A percentile compares a stretch with the other conserved stretches of the same genome.
Evolutionary conservation across 2,329 filamentous ascomycete genomes (phyloP).

Genomic region (Botrytis cinerea): DNA sequence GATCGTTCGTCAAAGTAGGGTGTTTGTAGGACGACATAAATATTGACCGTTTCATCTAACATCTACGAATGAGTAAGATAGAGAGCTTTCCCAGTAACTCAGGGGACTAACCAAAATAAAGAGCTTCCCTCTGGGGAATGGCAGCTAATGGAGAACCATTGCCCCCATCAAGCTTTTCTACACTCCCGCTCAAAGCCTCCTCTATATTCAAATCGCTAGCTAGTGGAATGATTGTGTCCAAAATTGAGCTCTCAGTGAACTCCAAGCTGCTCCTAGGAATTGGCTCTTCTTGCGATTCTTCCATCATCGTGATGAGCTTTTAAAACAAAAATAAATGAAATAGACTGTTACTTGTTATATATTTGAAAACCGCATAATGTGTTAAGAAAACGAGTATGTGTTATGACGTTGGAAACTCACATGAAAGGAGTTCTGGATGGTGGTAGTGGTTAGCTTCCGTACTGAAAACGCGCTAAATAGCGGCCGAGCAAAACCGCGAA

Average conservation of each 20-base stretch:
- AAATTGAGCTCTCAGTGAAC: slow-evolving; percentile 59
- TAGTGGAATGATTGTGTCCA: slow-evolving; percentile 62
- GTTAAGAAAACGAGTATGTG: background rate
- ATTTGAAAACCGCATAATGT: slow-evolving; percentile 9
- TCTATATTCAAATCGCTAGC: slow-evolving; percentile 57
- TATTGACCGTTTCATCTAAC: slow-evolving; percentile 71
- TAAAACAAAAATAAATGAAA: background rate
- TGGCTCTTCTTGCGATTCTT: slow-evolving; percentile 39
- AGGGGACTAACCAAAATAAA: slow-evolving; percentile 69
- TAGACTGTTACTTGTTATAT: background rate
- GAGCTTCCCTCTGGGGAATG: slow-evolving; percentile 61
- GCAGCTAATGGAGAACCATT: slow-evolving; percentile 52
- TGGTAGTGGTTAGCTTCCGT: background rate
- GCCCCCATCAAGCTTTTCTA: slow-evolving; percentile 43
- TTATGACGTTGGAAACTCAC: slow-evolving; percentile 6
- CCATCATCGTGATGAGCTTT: slow-evolving; percentile 33
- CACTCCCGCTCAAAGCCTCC: slow-evolving; percentile 49
- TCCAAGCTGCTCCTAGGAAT: slow-evolving; percentile 44
- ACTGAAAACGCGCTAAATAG: slow-evolving; percentile 20
- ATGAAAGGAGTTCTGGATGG: background rate
- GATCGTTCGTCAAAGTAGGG: slow-evolving; percentile 58
- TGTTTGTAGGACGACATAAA: slow-evolving; percentile 68
- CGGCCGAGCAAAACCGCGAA: slow-evolving; percentile 22
- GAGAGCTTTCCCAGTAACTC: slow-evolving; percentile 37
- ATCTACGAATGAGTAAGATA: slow-evolving; percentile 54